Evolutionary conservation across 371 early-diverging fungal species (phyloP).

Genomic region (Batkoa obscura): DNA sequence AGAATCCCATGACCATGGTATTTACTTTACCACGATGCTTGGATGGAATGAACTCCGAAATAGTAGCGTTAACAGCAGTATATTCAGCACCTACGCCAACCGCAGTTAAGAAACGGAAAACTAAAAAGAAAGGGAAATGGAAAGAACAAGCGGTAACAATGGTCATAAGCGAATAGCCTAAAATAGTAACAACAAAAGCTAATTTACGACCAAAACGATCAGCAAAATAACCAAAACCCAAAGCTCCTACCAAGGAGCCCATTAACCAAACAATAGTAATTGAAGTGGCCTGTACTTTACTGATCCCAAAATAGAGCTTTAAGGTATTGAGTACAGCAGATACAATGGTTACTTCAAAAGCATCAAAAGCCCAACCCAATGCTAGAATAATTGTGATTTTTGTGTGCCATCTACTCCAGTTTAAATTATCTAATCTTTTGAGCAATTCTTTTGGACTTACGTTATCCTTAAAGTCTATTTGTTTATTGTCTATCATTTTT

Average conservation of each 20-base stretch:
- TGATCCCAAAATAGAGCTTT: conserved; percentile 7
- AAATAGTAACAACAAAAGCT: conserved; percentile 6
- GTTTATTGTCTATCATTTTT: too few relatives aligned
- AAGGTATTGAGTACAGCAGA: conserved; percentile 3
- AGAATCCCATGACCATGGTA: conserved; percentile 7
- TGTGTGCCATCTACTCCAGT: conserved; percentile 1
- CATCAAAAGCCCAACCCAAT: conserved; percentile 9
- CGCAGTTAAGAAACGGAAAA: conserved; percentile 8
- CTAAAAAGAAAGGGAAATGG: conserved; percentile 5
- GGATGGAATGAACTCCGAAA: conserved; percentile 8
- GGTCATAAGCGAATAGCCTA: conserved; percentile 6
- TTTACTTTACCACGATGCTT: conserved; percentile 6
- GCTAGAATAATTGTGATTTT: conserved; percentile 4
- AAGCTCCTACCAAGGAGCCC: conserved; percentile 7
- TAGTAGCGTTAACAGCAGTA: conserved; percentile 7
- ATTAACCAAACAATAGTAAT: conserved; percentile 7
- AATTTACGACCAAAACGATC: conserved; percentile 7
- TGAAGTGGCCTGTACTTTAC: background rate
- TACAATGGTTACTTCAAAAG: conserved; percentile 6
- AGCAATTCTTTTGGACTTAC: background rate
- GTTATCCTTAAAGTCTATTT: too few relatives aligned
- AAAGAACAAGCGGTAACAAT: conserved; percentile 6
- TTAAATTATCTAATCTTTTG: background rate
- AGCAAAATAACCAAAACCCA: conserved; percentile 6
- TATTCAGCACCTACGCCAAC: conserved; percentile 9